Evolutionary conservation across 495 filamentous ascomycete species (phyloP), one percentile per base, ranked within the genome.

Genomic region (Lentithecium fluviatile): DNA sequence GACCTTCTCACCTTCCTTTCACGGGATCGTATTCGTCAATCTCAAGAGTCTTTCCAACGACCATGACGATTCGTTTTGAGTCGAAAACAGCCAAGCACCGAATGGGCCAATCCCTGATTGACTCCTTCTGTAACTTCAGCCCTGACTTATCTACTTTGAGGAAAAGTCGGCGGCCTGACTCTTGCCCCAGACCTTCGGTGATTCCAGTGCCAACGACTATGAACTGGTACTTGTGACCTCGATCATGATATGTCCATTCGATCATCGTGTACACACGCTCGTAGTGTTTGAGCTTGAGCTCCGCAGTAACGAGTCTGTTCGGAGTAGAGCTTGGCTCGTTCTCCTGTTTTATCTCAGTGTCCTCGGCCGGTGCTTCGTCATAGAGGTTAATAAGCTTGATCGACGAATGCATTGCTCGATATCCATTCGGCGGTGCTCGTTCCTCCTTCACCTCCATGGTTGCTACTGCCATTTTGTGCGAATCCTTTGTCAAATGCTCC

Each of bases 401-500:
- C 3, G 45, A 13, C 8, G 56, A 60, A 29, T 36, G 56, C 23
- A 65, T 42, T 8, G n/a, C 40, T n/a, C 65, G 56, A 45, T 54
- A 63, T 13, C 55, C 56, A 6, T 49, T 37, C n/a, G 55, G 56
- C 12, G 53, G 52, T 6, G 21, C 17, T 49, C 52, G 51, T 42
- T 42, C 61, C 46, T 83, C 58, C 66, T 67, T 58, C 78, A 61
- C 21, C 19, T 71, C 69, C 15, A 66, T 70, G 3, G 82, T 76
- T 1, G 79, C 82, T 0, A 77, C 78, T 36, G 87, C 73, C 2
- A 87, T 74, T 56, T 78, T 76, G 4, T 77, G 71, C 5, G 84
- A 73, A 10, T 10, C 29, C 10, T 3, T 32, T 10, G 29, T 32
- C 10, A 10, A 4, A 26, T 63, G 64, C 11, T 75, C 71, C 2